Evolutionary conservation across 1,284 basidiomycete species (phyloP).

Genomic region (Trichosporon sp.): DNA sequence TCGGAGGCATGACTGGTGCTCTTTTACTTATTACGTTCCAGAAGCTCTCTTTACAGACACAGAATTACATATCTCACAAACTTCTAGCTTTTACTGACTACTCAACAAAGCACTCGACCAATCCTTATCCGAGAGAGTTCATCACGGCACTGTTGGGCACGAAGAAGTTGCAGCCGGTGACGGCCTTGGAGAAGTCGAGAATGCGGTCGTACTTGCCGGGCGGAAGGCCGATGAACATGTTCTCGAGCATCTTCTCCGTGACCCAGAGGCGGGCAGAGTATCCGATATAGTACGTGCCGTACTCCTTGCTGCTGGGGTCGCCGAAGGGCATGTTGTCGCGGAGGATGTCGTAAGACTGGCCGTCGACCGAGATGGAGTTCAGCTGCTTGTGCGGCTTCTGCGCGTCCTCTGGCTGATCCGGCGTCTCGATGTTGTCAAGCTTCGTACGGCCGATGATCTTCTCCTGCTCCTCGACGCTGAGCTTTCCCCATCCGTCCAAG

Average conservation of each 20-base stretch:
- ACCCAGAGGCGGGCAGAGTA: constrained; percentile 18
- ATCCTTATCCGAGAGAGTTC: background rate
- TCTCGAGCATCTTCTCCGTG: constrained; percentile 18
- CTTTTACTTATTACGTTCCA: too few species aligned
- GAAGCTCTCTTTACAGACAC: background rate
- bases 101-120: background rate
- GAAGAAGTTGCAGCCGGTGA: constrained; percentile 15
- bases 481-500: constrained; percentile 10
- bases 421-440: constrained; percentile 16
- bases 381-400: constrained; percentile 22
- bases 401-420: constrained; percentile 6
- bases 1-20: too few species aligned
- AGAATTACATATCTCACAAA: background rate
- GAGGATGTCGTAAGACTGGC: constrained; percentile 17
- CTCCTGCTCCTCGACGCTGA: constrained; percentile 15
- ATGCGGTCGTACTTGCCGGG: constrained; percentile 16
- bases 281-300: constrained; percentile 21
- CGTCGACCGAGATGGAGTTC: constrained; percentile 9
- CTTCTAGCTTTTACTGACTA: background rate
- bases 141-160: constrained; percentile 12
- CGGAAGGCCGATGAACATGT: constrained; percentile 20
- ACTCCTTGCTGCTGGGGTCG: constrained; percentile 10
- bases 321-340: constrained; percentile 24
- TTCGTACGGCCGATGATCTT: constrained; percentile 17
- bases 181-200: constrained; percentile 14